Percentiles rank a stretch among this genome's conserved stretches.
Evolutionary conservation across 805 yeast genomes (phyloP).

Genomic region (Lachancea meyersii): DNA sequence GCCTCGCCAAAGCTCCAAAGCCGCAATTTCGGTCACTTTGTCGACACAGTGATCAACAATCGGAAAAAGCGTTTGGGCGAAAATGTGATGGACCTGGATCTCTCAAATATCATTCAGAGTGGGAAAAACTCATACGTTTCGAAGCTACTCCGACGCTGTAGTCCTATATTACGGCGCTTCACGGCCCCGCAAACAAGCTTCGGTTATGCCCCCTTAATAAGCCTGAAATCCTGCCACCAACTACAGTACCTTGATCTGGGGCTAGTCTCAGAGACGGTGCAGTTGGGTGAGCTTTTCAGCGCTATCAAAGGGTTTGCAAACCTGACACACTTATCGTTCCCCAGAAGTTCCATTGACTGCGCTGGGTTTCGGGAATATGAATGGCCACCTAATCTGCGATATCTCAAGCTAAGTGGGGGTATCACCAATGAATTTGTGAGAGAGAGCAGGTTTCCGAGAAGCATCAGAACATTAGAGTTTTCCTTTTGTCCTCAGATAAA

Average conservation of each 20-base stretch:
- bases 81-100: conserved; percentile 59
- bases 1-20: conserved; percentile 55
- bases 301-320: conserved; percentile 59
- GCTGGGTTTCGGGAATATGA: conserved; percentile 37
- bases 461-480: conserved; percentile 66
- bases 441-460: conserved; percentile 62
- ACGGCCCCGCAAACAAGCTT: conserved; percentile 93
- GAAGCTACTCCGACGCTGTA: conserved; percentile 70
- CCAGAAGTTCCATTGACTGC: conserved; percentile 78
- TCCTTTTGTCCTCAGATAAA: conserved; percentile 81
- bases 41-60: conserved; percentile 52
- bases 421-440: conserved; percentile 73
- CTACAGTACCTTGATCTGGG: conserved; percentile 68
- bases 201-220: conserved; percentile 84
- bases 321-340: conserved; percentile 75
- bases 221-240: conserved; percentile 62
- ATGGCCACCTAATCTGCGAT: conserved; percentile 79
- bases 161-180: conserved; percentile 56
- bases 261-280: conserved; percentile 85
- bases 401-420: conserved; percentile 81
- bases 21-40: conserved; percentile 64
- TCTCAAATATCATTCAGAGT: conserved; percentile 75
- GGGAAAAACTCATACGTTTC: conserved; percentile 92
- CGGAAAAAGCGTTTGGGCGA: conserved; percentile 47
- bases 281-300: conserved; percentile 68